A percentile compares a stretch with the other conserved stretches of the same genome.
Evolutionary conservation across 345 rosid genomes (phyloP).

Genomic region (Salix dunnii): DNA sequence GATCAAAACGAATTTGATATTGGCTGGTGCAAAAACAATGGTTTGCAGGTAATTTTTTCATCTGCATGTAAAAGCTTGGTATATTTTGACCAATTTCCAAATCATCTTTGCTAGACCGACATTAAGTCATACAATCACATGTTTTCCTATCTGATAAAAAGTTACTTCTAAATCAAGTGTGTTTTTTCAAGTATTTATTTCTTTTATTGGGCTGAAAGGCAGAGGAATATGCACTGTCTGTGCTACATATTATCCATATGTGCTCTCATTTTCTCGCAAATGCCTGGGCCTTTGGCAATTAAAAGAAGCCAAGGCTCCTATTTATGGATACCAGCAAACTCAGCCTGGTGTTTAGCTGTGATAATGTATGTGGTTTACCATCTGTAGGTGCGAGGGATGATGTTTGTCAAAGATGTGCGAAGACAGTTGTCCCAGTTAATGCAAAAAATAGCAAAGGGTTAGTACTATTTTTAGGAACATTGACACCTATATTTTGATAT

Average conservation of each 20-base stretch:
- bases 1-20: slow-evolving; percentile 57
- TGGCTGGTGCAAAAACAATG: slow-evolving; percentile 74
- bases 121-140: too few relatives aligned
- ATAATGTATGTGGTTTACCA: neutral
- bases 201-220: neutral
- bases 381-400: slow-evolving; percentile 87
- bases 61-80: slow-evolving; percentile 12
- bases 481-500: neutral
- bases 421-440: slow-evolving; percentile 84
- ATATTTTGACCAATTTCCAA: neutral
- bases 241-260: too few relatives aligned
- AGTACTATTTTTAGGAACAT: slow-evolving; percentile 13
- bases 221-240: neutral
- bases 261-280: neutral
- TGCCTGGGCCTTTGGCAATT: neutral
- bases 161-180: too few relatives aligned
- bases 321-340: neutral
- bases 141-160: too few relatives aligned
- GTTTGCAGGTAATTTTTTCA: slow-evolving; percentile 57
- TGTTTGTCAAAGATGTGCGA: slow-evolving; percentile 83
- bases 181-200: neutral
- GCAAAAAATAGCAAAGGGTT: slow-evolving; percentile 81
- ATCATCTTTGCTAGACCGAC: too few relatives aligned
- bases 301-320: neutral
- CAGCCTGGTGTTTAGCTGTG: neutral